These are phyloP conservation scores for Suillus decipiens DNA, from an alignment of 768 basidiomycete species.

Conservation along the genomic window DNA sequence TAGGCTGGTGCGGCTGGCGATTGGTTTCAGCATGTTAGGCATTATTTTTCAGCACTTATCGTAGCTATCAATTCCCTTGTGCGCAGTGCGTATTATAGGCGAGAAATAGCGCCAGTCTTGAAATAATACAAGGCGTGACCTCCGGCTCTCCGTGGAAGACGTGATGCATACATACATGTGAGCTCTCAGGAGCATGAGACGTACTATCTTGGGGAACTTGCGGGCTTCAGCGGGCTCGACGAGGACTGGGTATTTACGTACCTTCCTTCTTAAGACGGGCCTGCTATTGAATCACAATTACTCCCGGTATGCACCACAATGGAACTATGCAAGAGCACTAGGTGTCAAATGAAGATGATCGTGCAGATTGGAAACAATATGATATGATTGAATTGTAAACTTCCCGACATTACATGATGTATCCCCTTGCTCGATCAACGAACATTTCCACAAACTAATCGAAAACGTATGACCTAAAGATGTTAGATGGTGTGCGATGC, in stretches of 20 bases:
- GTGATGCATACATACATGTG: neutral
- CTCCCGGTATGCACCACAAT: neutral
- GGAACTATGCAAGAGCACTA: neutral
- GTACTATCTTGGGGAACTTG: neutral
- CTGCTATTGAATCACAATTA: neutral
- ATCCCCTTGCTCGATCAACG: conserved; percentile 23
- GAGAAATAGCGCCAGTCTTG: neutral
- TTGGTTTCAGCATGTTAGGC: neutral
- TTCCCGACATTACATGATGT: conserved; percentile 21
- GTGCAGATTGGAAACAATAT: conserved; percentile 9
- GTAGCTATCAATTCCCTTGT: neutral
- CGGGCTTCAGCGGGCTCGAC: too few relatives aligned
- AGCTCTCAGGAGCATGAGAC: neutral
- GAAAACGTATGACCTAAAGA: conserved; percentile 12
- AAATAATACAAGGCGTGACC: neutral
- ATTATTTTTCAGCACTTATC: neutral
- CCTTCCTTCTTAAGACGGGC: too few relatives aligned
- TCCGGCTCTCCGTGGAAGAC: neutral
- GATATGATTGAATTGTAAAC: conserved; percentile 15
- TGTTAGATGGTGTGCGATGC: conserved; percentile 7
- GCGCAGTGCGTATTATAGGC: neutral
- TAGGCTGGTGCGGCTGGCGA: neutral
- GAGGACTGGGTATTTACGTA: too few relatives aligned
- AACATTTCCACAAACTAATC: conserved; percentile 17
- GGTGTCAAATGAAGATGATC: neutral